Conservation (phyloP, 2,329 filamentous ascomycete species). For the Microdochium paspali region DNA sequence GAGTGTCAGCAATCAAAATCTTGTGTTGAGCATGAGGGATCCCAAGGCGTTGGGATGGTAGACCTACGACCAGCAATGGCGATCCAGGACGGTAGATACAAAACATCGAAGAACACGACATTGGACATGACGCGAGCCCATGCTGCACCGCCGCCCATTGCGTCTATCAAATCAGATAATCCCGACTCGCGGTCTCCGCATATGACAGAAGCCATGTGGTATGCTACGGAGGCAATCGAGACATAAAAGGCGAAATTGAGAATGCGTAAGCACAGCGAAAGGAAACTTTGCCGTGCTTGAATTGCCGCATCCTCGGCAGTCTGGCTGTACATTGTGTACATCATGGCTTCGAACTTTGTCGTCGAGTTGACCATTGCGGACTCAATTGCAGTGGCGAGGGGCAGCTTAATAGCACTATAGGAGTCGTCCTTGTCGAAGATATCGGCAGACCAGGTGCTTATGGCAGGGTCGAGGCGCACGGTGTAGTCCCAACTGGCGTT, state of each 20-base stretch:
- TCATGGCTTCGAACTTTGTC: conserved; percentile 7
- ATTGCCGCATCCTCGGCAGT: conserved; percentile 43
- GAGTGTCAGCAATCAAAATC: not conserved
- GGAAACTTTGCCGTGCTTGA: conserved; percentile 47
- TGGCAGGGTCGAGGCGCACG: conserved; percentile 52
- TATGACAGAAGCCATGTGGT: conserved; percentile 63
- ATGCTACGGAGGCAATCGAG: conserved; percentile 58
- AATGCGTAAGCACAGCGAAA: conserved; percentile 54
- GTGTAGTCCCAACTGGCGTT: conserved; percentile 60
- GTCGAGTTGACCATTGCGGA: conserved; percentile 14
- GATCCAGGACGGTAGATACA: conserved; percentile 45
- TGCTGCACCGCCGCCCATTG: conserved; percentile 63
- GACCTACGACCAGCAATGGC: conserved; percentile 23
- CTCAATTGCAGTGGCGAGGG: conserved; percentile 47
- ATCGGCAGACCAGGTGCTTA: conserved; percentile 43
- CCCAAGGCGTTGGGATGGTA: too few species aligned
- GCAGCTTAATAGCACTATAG: conserved; percentile 55
- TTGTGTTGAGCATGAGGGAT: too few species aligned
- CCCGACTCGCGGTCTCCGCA: conserved; percentile 61
- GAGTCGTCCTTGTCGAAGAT: conserved; percentile 50
- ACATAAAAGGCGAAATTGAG: conserved; percentile 60
- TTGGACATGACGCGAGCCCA: conserved; percentile 51
- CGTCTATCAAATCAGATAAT: conserved; percentile 65
- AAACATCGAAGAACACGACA: conserved; percentile 57
- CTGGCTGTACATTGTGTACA: conserved; percentile 13